These are phyloP conservation scores for Phanerochaete sordida DNA, from an alignment of 768 basidiomycete species.

Conservation along the genomic window DNA sequence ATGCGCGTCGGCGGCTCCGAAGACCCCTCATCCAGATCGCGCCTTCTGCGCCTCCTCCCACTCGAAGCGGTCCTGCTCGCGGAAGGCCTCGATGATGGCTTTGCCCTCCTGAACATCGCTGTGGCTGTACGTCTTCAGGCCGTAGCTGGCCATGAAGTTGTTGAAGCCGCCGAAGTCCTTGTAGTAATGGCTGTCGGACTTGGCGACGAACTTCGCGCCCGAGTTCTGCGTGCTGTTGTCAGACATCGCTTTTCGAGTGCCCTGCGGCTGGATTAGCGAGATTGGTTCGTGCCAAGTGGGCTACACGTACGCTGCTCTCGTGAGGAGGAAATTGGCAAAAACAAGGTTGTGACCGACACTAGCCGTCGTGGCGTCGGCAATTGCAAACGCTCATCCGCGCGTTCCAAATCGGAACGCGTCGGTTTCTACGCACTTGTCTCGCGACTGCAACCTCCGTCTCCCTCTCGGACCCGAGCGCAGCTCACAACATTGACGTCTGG, in stretches of 20 bases:
- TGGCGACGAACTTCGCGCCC: not conserved
- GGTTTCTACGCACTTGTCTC: not conserved
- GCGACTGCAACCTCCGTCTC: not conserved
- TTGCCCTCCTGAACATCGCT: constrained; percentile 18
- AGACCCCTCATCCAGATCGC: not conserved
- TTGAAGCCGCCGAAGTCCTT: constrained; percentile 13
- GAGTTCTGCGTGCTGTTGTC: not conserved
- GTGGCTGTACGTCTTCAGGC: constrained; percentile 17
- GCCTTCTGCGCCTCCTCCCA: not conserved
- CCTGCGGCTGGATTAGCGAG: no score
- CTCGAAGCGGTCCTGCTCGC: not conserved
- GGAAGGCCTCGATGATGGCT: constrained; percentile 14
- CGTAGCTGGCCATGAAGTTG: constrained; percentile 18
- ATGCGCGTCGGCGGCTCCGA: no score
- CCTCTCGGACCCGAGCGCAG: not conserved
- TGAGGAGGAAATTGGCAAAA: no score
- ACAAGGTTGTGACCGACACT: not conserved
- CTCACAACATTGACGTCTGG: no score
- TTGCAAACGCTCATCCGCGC: not conserved
- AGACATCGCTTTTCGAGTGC: not conserved
- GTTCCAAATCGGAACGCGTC: not conserved
- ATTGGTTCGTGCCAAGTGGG: no score
- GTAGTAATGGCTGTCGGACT: not conserved
- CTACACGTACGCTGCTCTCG: no score
- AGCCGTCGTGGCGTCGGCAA: not conserved